Evolutionary conservation across 2,329 filamentous ascomycete genomes (phyloP), one percentile per base, ranked within the genome.

Genomic region (Hypoxylon sp.): DNA sequence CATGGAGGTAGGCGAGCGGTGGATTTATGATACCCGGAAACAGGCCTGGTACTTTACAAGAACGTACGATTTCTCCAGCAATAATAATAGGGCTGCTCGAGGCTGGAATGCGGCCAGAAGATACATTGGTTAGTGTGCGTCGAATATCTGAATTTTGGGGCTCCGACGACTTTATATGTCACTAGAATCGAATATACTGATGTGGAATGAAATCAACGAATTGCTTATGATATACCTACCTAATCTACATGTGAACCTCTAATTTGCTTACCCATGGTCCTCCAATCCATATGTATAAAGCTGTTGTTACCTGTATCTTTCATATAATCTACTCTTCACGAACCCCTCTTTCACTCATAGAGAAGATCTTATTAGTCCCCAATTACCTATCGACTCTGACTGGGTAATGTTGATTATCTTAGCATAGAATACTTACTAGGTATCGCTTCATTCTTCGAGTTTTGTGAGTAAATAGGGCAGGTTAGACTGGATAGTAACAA

Each of bases 21-120:
- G 62, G 59, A 63, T 29, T 64, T 63, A 67, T 70, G 63, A 71
- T 71, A 67, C 69, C 66, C 67, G 52, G 55, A 63, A 46, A 48
- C 10, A 61, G 48, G 54, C 42, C 26, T 65, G 33, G 53, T 50
- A 67, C 35, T 67, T 54, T 42, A 42, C 46, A 51, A 63, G 65
- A 57, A 53, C 47, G 52, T 26, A 48, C 56, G 57, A 52, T 35
- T 24, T 35, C 46, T 44, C 37, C 13, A 31, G 33, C 33, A 59
- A 66, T 56, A 33, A 44, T 54, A 52, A 44, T 44, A 17, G 17
- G 35, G 39, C 19, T 42, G 22, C 33, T 52, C 17, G 22, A 59
- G 50, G 13, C 51, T 46, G 57, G 61, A 46, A 58, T n/a, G n/a
- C 31, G n/a, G 42, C 42, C 29, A 37, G 55, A 46, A 29, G 39